Evolutionary conservation across 202 grass and related monocot species (phyloP), one percentile per base, ranked within the genome.

Genomic region (Digitaria exilis): DNA sequence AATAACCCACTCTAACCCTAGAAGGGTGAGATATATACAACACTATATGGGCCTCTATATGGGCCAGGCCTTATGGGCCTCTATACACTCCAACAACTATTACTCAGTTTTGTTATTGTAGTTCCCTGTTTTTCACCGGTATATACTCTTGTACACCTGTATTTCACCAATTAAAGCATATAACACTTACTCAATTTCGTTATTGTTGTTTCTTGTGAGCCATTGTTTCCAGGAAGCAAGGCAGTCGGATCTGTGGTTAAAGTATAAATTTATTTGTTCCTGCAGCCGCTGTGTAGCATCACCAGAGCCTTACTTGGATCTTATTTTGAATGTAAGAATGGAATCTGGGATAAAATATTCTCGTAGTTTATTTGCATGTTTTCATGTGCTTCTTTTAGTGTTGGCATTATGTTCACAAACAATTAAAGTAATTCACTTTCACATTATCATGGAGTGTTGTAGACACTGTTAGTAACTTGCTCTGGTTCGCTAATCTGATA

Each of bases 241-340:
- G 28, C 82, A 82, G 74, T 77, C 71, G 32, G 88, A 94, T 87
- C 78, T 97, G 67, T 93, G 84, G 92, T 81, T 85, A 71, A 97
- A 97, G 66, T 94, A 97, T 82, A 88, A 81, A 80, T 97, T 97
- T 56, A 67, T 55, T 82, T 97, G 95, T 86, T 90, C 69, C 29
- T 97, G 95, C 82, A 67, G 80, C 12, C 92, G 90, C 39, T 97
- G 95, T 88, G 86, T 79, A 31, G 67, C 73, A 84, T 88, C 82
- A 42, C 84, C 86, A 48, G 43, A 92, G 83, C 41, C 77, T 42
- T 91, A 93, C 67, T 50, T 84, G 65, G 95, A 97, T 86, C 55
- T 72, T 84, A 85, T 97, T 88, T 80, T 97, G 46, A 93, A 88
- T 89, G 95, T 94, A 90, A 93, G 95, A 86, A 75, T 5, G 76